Conservation (phyloP, 345 rosid species). For the Salix dunnii region DNA sequence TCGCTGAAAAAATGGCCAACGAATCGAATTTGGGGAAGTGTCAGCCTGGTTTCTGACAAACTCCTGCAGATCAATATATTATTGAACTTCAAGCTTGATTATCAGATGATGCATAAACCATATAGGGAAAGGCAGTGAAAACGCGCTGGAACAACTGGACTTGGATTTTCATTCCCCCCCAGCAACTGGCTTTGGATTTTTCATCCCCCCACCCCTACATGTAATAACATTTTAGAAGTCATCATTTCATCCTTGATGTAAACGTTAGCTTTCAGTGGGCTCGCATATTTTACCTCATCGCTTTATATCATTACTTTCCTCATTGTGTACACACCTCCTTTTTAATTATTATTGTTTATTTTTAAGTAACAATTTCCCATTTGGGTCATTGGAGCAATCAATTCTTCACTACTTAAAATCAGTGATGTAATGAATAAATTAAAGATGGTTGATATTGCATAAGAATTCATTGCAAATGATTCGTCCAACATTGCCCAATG, state of each 20-base stretch:
- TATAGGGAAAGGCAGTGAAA: not conserved
- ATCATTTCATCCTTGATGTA: not conserved
- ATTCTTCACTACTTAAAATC: not conserved
- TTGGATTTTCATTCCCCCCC: no score
- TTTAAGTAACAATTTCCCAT: not conserved
- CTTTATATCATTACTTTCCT: slow-evolving; percentile 1
- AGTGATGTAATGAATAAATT: not conserved
- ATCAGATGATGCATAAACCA: not conserved
- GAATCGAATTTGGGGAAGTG: not conserved
- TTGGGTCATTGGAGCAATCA: not conserved
- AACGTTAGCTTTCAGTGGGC: not conserved
- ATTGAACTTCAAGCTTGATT: not conserved
- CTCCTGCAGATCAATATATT: not conserved
- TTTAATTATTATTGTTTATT: not conserved
- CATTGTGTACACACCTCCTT: not conserved
- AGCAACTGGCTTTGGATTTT: no score
- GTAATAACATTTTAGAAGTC: not conserved
- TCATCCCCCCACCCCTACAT: not conserved
- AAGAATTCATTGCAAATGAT: not conserved
- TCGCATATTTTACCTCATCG: not conserved
- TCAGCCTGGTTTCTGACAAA: not conserved
- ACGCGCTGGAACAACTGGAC: not conserved
- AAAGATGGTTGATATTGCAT: not conserved
- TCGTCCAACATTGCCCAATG: not conserved
- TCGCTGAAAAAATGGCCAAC: not conserved